Base-by-base conservation (phyloP, 2,329 filamentous ascomycete genomes). In the Aspergillaceae sp. region DNA sequence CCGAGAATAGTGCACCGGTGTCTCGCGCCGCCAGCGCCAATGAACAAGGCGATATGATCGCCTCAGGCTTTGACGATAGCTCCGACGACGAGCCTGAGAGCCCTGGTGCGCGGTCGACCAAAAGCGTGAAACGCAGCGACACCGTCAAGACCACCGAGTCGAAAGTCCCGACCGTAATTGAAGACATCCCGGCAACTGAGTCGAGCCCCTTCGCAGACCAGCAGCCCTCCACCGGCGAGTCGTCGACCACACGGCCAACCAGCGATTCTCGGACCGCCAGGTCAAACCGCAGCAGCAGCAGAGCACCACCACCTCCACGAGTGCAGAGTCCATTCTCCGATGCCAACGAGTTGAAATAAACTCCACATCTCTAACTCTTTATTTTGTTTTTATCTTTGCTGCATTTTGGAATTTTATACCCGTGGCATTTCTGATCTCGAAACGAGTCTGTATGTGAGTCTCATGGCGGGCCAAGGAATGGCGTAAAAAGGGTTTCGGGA, bases 271-370 rank as follows among this genome's bases (percentile, higher is more conserved):
- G 19, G 19, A 19, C 19, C 27, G 40, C 49, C n/a, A 55, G 53
- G 32, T 64, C 67, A 11, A 62, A 58, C 44, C 58, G 61, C 41
- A 62, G 48, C 55, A 59, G 47, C 55, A 61, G 52, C 51, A 57
- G 19, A 19, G 19, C 19, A 19, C 19, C 48, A 43, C 58, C 54
- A 29, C 36, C 36, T 9, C 59, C 51, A 34, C 62, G 61, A 48
- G 64, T 59, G 38, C 60, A 61, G 49, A 71, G 69, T 48, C 69
- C 69, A 4, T 72, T 72, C 51, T 70, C 67, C 10, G 69, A 72
- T 48, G 61, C 59, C 11, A 68, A 72, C 51, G 69, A 71, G 55
- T 59, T 72, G 38, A 63, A 64, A 64, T 64, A 46, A 62, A 44
- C 37, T 11, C 30, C 9, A 44, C 6, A 40, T 36, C 9, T 32